Evolutionary conservation across 2,329 filamentous ascomycete species (phyloP), one percentile per base, ranked within the genome.

Genomic region (Pseudogymnoascus sp.): DNA sequence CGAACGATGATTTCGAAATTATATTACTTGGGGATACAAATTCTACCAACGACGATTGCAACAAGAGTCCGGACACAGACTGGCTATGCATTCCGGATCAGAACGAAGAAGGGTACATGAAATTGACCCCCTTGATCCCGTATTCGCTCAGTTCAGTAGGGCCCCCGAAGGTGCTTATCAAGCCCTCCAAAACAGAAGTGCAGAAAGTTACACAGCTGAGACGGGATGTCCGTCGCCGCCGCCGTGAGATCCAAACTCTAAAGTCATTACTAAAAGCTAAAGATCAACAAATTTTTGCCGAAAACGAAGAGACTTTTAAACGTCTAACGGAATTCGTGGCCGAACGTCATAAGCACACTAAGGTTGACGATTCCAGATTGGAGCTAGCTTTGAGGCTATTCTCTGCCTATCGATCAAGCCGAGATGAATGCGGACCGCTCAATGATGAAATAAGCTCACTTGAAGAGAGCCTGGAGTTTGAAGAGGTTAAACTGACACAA

Each of bases 401-500:
- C n/a, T 57, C 7, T 34, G 26, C 3, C 3, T 57, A 2, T 6
- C 51, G 29, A 21, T 34, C 10, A 16, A 21, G 29, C 6, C 51
- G 68, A n/a, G 63, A 69, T 45, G 60, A 67, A 12, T 69, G 68
- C 34, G 68, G 69, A 1, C 66, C 65, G 4, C 16, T 71, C 2
- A 67, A 68, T 51, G 65, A 70, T 36, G 67, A 70, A 21, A 67
- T 67, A 8, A 69, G 63, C 10, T 12, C 42, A 1, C 60, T 70
- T 14, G 69, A 71, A 63, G 62, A 67, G 42, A 16, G 61, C 11
- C 51, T 71, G 0, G 57, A 61, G 0, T 29, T 11, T 2, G 23
- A 68, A 16, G 68, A 71, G 31, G 64, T 61, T 6, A 21, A 64
- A 16, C 62, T 67, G 14, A 42, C 51, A 18, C 12, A 57, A 8